Percentiles rank a stretch among this genome's conserved stretches.
phyloP scores from a whole-genome alignment of 805 yeast genomes.

The Kluyveromyces lactis region DNA sequence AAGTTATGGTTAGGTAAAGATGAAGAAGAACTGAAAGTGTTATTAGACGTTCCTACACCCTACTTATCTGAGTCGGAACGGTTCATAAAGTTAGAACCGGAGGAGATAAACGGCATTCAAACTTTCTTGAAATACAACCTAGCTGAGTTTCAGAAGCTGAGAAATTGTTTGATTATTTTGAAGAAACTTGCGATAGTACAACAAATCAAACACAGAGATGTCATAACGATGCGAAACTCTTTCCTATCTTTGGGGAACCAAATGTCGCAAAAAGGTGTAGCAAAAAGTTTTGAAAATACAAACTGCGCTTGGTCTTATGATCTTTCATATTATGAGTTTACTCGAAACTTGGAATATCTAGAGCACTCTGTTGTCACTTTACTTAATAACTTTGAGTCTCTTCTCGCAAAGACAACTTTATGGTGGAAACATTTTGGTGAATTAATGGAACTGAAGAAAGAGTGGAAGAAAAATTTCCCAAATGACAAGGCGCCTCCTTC shows the following conservation, averaged over 20 bases:
- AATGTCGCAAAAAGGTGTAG: background rate
- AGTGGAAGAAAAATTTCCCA: slow-evolving; percentile 24
- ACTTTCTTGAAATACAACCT: slow-evolving; percentile 19
- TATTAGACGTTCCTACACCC: background rate
- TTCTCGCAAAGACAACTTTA: slow-evolving; percentile 28
- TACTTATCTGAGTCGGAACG: slow-evolving; percentile 6
- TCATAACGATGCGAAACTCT: slow-evolving; percentile 7
- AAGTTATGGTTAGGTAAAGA: background rate
- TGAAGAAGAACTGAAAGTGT: slow-evolving; percentile 3
- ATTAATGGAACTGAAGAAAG: slow-evolving; percentile 29
- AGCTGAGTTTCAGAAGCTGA: slow-evolving; percentile 14
- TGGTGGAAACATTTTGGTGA: slow-evolving; percentile 43
- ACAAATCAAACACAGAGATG: slow-evolving; percentile 16
- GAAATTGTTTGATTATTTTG: slow-evolving; percentile 8
- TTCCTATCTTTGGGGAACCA: slow-evolving; percentile 3
- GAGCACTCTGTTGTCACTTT: slow-evolving; percentile 19
- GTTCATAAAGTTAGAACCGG: slow-evolving; percentile 15
- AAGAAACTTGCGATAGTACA: slow-evolving; percentile 17
- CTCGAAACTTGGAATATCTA: slow-evolving; percentile 11
- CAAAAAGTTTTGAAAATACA: background rate
- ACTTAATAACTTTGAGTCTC: slow-evolving; percentile 22
- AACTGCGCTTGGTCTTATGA: background rate
- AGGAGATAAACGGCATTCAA: slow-evolving; percentile 21
- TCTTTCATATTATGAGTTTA: slow-evolving; percentile 6
- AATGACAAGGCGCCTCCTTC: slow-evolving; percentile 11